Percentiles rank a stretch among this genome's conserved stretches.
Conservation (phyloP, 106 monocot species). For the Dactylorhiza incarnata region DNA sequence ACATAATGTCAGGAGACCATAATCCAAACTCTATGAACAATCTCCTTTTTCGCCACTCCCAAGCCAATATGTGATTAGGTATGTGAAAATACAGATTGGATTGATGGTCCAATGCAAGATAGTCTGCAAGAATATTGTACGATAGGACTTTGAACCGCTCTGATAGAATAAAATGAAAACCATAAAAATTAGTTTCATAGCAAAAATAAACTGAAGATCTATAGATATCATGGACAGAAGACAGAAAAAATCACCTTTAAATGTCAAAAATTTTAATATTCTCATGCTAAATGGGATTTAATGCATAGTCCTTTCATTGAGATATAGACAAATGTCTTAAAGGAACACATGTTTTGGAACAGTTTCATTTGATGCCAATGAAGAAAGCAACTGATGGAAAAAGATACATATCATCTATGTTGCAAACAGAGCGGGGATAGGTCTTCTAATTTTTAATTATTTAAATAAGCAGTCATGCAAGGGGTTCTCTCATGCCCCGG, state of each 20-base stretch:
- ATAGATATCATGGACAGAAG: neutral
- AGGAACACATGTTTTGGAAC: neutral
- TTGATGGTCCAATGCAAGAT: slow-evolving; percentile 70
- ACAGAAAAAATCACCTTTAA: neutral
- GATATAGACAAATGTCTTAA: neutral
- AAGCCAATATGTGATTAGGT: slow-evolving; percentile 57
- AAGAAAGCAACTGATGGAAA: neutral
- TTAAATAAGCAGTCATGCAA: no score
- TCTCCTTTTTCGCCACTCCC: slow-evolving; percentile 87
- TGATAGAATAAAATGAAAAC: slow-evolving; percentile 21
- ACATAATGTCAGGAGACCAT: slow-evolving; percentile 91
- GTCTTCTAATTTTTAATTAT: no score
- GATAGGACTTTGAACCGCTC: slow-evolving; percentile 77
- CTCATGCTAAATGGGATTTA: neutral
- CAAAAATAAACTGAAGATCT: neutral
- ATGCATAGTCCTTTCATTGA: neutral
- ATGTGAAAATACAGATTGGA: slow-evolving; percentile 71
- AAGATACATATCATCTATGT: no score
- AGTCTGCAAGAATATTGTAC: slow-evolving; percentile 97
- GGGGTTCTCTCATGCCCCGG: no score
- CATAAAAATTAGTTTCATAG: slow-evolving; percentile 1
- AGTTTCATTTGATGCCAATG: neutral
- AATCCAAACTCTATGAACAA: slow-evolving; percentile 74
- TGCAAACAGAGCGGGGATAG: no score
- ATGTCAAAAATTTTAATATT: neutral